A percentile compares a stretch with the other conserved stretches of the same genome.
Evolutionary conservation across 805 yeast genomes (phyloP).

Genomic region (Yarrowia sp.): DNA sequence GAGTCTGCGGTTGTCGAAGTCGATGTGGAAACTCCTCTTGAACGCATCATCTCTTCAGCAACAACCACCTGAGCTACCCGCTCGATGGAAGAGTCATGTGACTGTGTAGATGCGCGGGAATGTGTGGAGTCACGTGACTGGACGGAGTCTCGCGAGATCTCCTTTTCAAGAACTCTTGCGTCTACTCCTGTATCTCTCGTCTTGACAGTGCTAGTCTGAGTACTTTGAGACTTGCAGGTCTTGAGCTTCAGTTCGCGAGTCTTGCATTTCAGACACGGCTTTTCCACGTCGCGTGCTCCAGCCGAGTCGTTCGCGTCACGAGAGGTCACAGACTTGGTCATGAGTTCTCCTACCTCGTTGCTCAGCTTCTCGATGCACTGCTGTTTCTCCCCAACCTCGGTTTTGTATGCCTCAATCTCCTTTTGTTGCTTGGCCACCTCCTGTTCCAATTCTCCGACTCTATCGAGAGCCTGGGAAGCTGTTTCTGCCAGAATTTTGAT

Average conservation of each 20-base stretch:
- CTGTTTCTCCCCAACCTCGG: constrained; percentile 6
- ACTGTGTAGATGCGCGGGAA: neutral
- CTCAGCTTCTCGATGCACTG: constrained; percentile 9
- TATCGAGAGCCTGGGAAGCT: constrained; percentile 45
- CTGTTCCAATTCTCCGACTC: constrained; percentile 44
- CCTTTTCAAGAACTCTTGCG: neutral
- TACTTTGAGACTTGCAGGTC: neutral
- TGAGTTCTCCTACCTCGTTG: constrained; percentile 11
- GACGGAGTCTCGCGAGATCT: too few relatives aligned
- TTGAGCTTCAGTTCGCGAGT: neutral
- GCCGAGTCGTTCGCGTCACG: neutral
- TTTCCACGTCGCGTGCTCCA: neutral
- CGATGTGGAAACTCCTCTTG: neutral
- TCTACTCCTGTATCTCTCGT: neutral
- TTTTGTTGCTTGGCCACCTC: constrained; percentile 41
- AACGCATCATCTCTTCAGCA: neutral
- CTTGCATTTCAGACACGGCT: constrained; percentile 6
- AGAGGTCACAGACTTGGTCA: constrained; percentile 7
- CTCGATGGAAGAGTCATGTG: neutral
- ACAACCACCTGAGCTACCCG: constrained; percentile 4
- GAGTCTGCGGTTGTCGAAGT: neutral
- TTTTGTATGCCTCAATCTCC: neutral
- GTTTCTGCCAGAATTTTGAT: constrained; percentile 43
- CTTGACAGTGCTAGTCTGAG: neutral
- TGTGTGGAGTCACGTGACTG: too few relatives aligned